Conservation (phyloP, 768 basidiomycete genomes). For the Pseudohyphozyma bogoriensis region DNA sequence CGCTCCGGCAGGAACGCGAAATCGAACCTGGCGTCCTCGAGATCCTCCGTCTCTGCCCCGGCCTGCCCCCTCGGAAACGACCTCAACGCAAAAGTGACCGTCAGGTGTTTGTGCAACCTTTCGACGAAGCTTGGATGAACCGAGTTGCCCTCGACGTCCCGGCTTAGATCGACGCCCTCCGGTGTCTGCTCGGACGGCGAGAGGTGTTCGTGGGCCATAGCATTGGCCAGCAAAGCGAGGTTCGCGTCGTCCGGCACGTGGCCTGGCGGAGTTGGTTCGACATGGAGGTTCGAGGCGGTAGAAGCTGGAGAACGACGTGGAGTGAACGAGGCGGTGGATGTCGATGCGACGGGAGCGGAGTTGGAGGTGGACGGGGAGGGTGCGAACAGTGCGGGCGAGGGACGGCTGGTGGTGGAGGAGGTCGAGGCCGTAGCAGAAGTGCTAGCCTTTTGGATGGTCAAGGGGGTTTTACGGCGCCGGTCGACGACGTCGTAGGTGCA, state of each 20-base stretch:
- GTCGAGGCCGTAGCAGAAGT: not conserved
- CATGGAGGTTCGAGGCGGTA: too few relatives aligned
- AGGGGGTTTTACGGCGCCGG: not conserved
- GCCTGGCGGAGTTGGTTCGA: not conserved
- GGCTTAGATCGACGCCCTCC: not conserved
- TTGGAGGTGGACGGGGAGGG: not conserved
- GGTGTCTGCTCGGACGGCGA: not conserved
- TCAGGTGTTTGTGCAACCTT: not conserved
- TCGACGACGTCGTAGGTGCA: not conserved
- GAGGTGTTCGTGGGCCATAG: not conserved
- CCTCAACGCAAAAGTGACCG: not conserved
- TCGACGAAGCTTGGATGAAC: not conserved
- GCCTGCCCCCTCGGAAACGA: not conserved
- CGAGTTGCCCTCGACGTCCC: not conserved
- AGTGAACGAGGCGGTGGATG: not conserved
- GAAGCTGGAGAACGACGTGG: too few relatives aligned
- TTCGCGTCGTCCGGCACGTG: not conserved
- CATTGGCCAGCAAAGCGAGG: not conserved
- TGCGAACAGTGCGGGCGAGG: not conserved
- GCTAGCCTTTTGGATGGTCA: too few relatives aligned
- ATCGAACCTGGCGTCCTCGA: not conserved
- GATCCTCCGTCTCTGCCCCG: not conserved
- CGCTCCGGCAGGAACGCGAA: not conserved
- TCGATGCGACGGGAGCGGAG: not conserved
- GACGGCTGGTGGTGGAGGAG: not conserved